phyloP scores from a whole-genome alignment of 106 monocot species.

The Acorus calamus region DNA sequence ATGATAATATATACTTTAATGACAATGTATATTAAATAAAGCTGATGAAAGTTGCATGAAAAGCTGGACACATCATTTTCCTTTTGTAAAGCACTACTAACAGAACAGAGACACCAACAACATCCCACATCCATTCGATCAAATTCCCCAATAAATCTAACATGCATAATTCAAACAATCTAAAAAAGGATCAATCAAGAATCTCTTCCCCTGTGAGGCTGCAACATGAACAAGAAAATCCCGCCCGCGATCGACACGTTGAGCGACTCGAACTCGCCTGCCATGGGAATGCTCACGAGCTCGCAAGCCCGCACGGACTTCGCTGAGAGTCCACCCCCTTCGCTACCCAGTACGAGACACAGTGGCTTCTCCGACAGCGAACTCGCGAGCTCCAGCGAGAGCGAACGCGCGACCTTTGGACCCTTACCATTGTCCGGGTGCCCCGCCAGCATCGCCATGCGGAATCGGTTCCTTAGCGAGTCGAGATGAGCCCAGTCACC shows the following conservation, averaged over 20 bases:
- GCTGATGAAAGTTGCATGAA: too few species aligned
- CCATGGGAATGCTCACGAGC: slow-evolving; percentile 84
- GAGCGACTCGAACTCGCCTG: slow-evolving; percentile 70
- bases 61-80: too few species aligned
- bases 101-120: too few species aligned
- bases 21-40: too few species aligned
- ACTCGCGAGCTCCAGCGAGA: slow-evolving; percentile 44
- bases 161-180: not conserved
- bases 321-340: slow-evolving; percentile 70
- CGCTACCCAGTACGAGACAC: slow-evolving; percentile 81
- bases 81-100: too few species aligned
- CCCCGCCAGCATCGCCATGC: slow-evolving; percentile 69
- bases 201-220: not conserved
- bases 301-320: slow-evolving; percentile 40
- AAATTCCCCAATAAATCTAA: too few species aligned
- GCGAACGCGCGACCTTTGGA: not conserved
- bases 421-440: slow-evolving; percentile 43
- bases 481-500: slow-evolving; percentile 60
- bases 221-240: slow-evolving; percentile 85
- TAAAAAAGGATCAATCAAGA: not conserved
- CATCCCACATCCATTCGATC: too few species aligned
- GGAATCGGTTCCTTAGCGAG: slow-evolving; percentile 24
- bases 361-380: slow-evolving; percentile 30
- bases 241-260: slow-evolving; percentile 98
- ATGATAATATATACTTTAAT: too few species aligned